A percentile compares a stretch with the other conserved stretches of the same genome.
phyloP scores from a whole-genome alignment of 257 asterid species.

The Asclepias syriaca region DNA sequence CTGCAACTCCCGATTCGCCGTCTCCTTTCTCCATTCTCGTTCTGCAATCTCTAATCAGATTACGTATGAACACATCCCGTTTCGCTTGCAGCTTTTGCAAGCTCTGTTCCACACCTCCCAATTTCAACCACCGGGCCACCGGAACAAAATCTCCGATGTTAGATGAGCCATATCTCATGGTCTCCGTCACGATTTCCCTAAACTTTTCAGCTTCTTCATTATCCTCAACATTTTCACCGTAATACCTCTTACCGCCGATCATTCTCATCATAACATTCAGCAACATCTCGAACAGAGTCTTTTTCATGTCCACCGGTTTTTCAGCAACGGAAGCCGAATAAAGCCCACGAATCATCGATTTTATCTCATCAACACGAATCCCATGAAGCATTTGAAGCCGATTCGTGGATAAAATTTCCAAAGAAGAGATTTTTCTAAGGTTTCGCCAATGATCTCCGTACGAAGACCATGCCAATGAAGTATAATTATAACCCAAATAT shows the following conservation, averaged over 20 bases:
- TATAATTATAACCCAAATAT: conserved; percentile 46
- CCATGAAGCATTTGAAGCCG: conserved; percentile 46
- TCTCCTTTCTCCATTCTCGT: conserved; percentile 15
- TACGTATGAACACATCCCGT: conserved; percentile 46
- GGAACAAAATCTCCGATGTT: conserved; percentile 28
- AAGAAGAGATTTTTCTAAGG: conserved; percentile 39
- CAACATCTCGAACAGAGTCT: conserved; percentile 27
- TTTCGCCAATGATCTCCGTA: conserved; percentile 70
- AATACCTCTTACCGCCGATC: conserved; percentile 38
- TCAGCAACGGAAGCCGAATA: conserved; percentile 12
- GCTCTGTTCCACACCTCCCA: conserved; percentile 15
- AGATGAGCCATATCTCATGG: conserved; percentile 14
- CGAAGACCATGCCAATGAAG: conserved; percentile 43
- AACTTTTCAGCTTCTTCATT: conserved; percentile 18
- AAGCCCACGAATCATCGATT: conserved; percentile 30
- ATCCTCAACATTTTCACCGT: conserved; percentile 27
- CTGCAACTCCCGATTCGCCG: conserved; percentile 11
- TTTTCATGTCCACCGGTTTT: conserved; percentile 40
- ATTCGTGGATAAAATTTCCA: conserved; percentile 51
- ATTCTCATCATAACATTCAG: conserved; percentile 36
- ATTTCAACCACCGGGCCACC: conserved; percentile 19
- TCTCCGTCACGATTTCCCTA: conserved; percentile 20
- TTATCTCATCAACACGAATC: conserved; percentile 54
- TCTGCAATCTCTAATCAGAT: conserved; percentile 38
- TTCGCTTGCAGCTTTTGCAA: conserved; percentile 28